phyloP scores from a whole-genome alignment of 805 yeast species.

The Candida namnaoensis region DNA sequence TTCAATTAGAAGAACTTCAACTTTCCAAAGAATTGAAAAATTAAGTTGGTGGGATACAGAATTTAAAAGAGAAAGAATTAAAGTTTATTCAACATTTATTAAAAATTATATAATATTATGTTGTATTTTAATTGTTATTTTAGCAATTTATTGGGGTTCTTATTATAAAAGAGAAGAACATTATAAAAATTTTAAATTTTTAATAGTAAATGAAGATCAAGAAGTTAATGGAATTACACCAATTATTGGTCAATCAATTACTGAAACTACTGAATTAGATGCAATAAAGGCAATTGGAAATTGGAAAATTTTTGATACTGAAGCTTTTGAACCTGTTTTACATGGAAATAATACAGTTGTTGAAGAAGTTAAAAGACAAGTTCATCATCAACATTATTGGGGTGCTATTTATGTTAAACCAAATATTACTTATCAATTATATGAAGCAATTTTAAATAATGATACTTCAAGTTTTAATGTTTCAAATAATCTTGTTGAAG shows the following conservation, averaged over 20 bases:
- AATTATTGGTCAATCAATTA: constrained; percentile 1
- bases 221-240: constrained; percentile 3
- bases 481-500: constrained; percentile 17
- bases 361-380: constrained; percentile 29
- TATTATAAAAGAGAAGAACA: constrained; percentile 10
- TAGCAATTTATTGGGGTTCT: constrained; percentile 19
- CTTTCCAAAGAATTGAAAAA: constrained; percentile 1
- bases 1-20: not conserved
- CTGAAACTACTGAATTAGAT: not conserved
- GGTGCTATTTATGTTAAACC: constrained; percentile 40
- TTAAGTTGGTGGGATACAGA: constrained; percentile 13
- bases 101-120: constrained; percentile 12
- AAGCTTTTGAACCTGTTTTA: not conserved
- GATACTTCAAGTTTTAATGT: constrained; percentile 1
- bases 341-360: constrained; percentile 4
- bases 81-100: constrained; percentile 9
- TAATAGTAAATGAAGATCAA: constrained; percentile 15
- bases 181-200: constrained; percentile 7
- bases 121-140: not conserved
- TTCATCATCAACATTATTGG: constrained; percentile 53
- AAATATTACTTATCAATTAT: constrained; percentile 29
- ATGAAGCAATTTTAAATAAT: constrained; percentile 6
- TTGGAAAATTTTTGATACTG: constrained; percentile 5
- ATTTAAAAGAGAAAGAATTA: constrained; percentile 7
- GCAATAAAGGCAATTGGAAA: constrained; percentile 5